A percentile compares a stretch with the other conserved stretches of the same genome.
Evolutionary conservation across 2,329 filamentous ascomycete genomes (phyloP).

Genomic region (Teratosphaeria destructans): DNA sequence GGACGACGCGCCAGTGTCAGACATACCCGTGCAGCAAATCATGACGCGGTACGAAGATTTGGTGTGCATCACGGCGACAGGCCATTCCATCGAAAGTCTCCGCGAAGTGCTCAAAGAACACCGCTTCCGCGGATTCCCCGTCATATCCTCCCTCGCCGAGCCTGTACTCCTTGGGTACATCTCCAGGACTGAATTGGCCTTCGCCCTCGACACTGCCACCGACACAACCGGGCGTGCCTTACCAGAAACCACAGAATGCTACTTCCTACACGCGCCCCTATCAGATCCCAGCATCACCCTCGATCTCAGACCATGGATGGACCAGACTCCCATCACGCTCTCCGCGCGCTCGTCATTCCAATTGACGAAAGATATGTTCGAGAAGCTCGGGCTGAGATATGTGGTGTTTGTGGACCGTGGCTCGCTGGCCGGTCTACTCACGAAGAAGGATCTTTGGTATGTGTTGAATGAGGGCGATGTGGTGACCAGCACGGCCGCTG

Average conservation of each 20-base stretch:
- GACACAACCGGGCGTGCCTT: constrained; percentile 45
- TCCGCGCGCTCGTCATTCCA: constrained; percentile 66
- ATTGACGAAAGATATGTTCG: constrained; percentile 86
- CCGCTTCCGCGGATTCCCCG: constrained; percentile 81
- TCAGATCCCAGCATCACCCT: constrained; percentile 68
- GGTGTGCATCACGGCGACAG: constrained; percentile 70
- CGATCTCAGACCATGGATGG: constrained; percentile 95
- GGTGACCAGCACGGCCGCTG: background rate
- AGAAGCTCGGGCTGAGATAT: constrained; percentile 84
- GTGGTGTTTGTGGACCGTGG: constrained; percentile 79
- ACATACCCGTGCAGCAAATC: constrained; percentile 74
- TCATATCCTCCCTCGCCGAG: constrained; percentile 67
- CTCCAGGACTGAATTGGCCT: constrained; percentile 77
- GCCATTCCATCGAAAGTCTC: constrained; percentile 70
- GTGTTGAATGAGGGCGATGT: constrained; percentile 68
- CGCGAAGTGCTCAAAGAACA: constrained; percentile 60
- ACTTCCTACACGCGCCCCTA: constrained; percentile 74
- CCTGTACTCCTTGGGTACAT: constrained; percentile 86
- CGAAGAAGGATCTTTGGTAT: constrained; percentile 97
- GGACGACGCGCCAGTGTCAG: constrained; percentile 65
- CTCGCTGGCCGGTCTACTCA: constrained; percentile 71
- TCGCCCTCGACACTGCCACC: constrained; percentile 59
- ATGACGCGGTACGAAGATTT: constrained; percentile 92
- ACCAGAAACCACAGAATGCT: constrained; percentile 62
- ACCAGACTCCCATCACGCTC: constrained; percentile 90